Evolutionary conservation across 2,329 filamentous ascomycete genomes (phyloP), one percentile per base, ranked within the genome.

Genomic region (Alternaria longipes): DNA sequence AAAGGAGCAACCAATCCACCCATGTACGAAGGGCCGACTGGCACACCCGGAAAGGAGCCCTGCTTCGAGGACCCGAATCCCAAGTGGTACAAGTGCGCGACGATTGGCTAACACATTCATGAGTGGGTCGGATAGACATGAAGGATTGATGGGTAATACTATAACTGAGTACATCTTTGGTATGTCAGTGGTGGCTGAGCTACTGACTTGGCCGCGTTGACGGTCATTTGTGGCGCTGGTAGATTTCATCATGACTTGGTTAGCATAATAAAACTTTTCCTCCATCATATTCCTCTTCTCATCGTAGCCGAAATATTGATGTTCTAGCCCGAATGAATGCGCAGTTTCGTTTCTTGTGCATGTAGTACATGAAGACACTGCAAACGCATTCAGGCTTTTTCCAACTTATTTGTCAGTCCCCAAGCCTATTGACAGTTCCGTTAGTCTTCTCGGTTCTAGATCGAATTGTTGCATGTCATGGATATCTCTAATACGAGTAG

Each of bases 21-120:
- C 1, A 14, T 55, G 7, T 64, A 56, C 8, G 56, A 55, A 11
- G 65, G 56, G 0, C 52, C 63, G 1, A 61, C 41, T 38, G 54
- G 63, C 4, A 47, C 51, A 9, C 44, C 55, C 4, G 65, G 65
- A 45, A 28, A 50, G 8, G 61, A 62, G 12, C 54, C 61, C 2
- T 36, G 47, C 6, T 68, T 68, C 34, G 52, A 46, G 12, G 49
- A 62, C 3, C 63, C 65, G 4, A 63, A 30, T 40, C 65, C 65
- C 11, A 61, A 60, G 38, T 66, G 63, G 65, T 68, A 68, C 45
- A 61, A 42, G 36, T 68, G 65, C 16, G 58, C 42, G 3, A 57
- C 45, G 1, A 8, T 28, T 4, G 47, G 16, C 14, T 60, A 11
- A 45, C 12, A 3, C 7, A 20, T 22, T 50, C 5, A 38, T 12